Base-by-base conservation (phyloP, 2,329 filamentous ascomycete genomes). In the Exophiala mesophila region DNA sequence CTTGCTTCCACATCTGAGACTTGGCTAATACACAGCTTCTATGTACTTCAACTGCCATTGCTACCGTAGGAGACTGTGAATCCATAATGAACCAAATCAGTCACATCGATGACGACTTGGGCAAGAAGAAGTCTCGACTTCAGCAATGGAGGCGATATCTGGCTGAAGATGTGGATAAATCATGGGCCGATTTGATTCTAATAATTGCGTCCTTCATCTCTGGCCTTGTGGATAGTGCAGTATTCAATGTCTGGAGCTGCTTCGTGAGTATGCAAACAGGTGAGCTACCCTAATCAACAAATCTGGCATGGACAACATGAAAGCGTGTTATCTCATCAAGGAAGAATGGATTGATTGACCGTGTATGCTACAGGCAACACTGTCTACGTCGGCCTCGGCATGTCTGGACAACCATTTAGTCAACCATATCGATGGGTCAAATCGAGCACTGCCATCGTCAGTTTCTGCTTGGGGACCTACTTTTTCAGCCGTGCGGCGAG, bases 211-310 rank as follows among this genome's bases (percentile, higher is more conserved):
- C 47, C 48, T 69, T 35, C 56, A 55, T 64, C 19, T 68, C 66
- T 0, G 67, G 67, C 3, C 57, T 70, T 15, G 67, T 66, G 32
- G 67, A 70, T 46, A 66, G 64, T 44, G 61, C 62, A 19, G 62
- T 65, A 13, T 69, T 67, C 55, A 67, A 66, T 49, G 64, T 65
- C 9, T 70, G 67, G 65, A 63, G 63, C 15, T 69, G 66, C 44
- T 70, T 70, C 55, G 54, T 69, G 20, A 66, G 63, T 39, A 69
- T 70, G 67, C 67, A 70, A 48, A 69, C 67, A 1, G 67, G 67
- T 68, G 60, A 33, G 57, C 51, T 19, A n/a, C 23, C 23, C 23
- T 12, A 26, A 12, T 26, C 23, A 26, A 26, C 23, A 8, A 17
- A 9, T 9, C 24, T 12, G 17, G 19, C 10, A 24, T 7, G 19